A percentile compares a stretch with the other conserved stretches of the same genome.
Evolutionary conservation across 805 yeast genomes (phyloP).

Genomic region (Myxozyma mucilagina): DNA sequence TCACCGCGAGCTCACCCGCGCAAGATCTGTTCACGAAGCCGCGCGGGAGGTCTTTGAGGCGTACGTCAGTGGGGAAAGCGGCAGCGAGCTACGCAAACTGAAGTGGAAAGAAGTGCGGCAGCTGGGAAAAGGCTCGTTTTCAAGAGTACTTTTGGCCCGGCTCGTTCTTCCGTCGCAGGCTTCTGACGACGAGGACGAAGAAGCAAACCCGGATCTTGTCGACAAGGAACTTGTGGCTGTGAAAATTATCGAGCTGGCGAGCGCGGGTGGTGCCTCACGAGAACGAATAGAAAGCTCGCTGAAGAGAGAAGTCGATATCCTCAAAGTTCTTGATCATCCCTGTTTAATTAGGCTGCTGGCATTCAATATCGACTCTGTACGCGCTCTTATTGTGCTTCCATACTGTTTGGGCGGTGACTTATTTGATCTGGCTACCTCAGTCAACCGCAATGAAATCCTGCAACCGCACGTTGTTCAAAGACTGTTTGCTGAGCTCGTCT

Average conservation of each 20-base stretch:
- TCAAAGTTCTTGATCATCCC: conserved; percentile 40
- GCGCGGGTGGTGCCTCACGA: conserved; percentile 46
- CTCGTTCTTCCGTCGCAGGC: background rate
- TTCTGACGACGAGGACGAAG: conserved; percentile 7
- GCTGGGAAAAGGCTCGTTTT: conserved; percentile 47
- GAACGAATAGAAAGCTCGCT: conserved; percentile 61
- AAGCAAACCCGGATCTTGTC: conserved; percentile 5
- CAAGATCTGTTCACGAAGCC: conserved; percentile 13
- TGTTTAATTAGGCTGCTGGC: conserved; percentile 26
- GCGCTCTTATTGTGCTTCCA: conserved; percentile 61
- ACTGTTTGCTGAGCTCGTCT: conserved; percentile 66
- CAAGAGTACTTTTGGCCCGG: conserved; percentile 43
- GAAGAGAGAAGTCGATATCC: conserved; percentile 70
- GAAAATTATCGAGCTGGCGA: conserved; percentile 57
- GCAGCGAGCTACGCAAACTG: conserved; percentile 29
- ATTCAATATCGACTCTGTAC: conserved; percentile 38
- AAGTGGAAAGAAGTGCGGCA: conserved; percentile 39
- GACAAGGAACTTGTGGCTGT: conserved; percentile 56
- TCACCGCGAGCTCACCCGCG: conserved; percentile 24
- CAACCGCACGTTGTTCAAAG: conserved; percentile 55
- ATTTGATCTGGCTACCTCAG: conserved; percentile 56
- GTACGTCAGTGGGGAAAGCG: conserved; percentile 28
- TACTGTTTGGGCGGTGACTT: conserved; percentile 85
- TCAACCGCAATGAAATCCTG: conserved; percentile 45
- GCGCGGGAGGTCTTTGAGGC: conserved; percentile 36